Evolutionary conservation across 2,329 filamentous ascomycete species (phyloP).

Genomic region (Arthrobotrys megalospora): DNA sequence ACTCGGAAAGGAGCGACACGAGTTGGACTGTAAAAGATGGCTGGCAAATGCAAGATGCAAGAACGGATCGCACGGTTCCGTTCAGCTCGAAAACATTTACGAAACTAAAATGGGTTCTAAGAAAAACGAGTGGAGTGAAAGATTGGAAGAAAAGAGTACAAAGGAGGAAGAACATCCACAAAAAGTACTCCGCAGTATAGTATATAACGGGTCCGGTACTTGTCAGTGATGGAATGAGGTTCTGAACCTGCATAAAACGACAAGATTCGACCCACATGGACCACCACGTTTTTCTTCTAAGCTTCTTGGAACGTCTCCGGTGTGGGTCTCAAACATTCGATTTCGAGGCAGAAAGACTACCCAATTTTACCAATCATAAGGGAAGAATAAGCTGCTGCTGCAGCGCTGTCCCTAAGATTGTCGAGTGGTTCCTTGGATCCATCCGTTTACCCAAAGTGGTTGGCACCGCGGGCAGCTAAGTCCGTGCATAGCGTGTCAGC

Average conservation of each 20-base stretch:
- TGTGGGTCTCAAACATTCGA: constrained; percentile 38
- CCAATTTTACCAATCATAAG: constrained; percentile 54
- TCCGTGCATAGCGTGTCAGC: constrained; percentile 61
- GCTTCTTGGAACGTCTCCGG: constrained; percentile 55
- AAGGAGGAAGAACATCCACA: constrained; percentile 45
- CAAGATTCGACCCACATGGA: constrained; percentile 57
- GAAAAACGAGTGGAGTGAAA: constrained; percentile 48
- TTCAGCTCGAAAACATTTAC: constrained; percentile 54
- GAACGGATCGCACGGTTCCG: constrained; percentile 53
- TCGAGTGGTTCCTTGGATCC: constrained; percentile 58
- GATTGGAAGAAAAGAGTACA: constrained; percentile 19
- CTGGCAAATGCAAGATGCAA: constrained; percentile 42
- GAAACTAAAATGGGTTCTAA: constrained; percentile 43
- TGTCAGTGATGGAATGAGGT: constrained; percentile 32
- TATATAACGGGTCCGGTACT: constrained; percentile 59
- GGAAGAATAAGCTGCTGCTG: constrained; percentile 36
- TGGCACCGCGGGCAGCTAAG: constrained; percentile 44
- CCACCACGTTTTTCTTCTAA: constrained; percentile 58
- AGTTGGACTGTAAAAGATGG: constrained; percentile 54
- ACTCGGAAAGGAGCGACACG: constrained; percentile 59
- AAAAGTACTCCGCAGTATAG: constrained; percentile 54
- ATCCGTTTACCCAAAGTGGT: constrained; percentile 49
- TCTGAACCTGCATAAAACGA: constrained; percentile 54
- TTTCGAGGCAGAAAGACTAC: constrained; percentile 41
- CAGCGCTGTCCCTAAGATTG: constrained; percentile 25